phyloP scores from a whole-genome alignment of 192 early-diverging fungal species.

The Linnemannia hyalina region DNA sequence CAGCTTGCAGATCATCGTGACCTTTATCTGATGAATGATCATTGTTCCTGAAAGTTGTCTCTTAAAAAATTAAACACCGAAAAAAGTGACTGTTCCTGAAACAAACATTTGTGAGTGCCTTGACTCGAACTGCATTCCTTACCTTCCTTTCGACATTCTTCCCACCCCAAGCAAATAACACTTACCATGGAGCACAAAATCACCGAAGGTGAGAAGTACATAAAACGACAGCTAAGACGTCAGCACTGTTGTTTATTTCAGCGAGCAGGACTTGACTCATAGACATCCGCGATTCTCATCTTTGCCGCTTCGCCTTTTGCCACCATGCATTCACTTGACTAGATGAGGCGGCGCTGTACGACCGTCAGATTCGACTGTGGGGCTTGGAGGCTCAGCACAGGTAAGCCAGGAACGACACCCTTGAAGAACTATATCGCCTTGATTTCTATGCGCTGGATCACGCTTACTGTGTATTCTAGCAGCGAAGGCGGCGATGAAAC shows the following conservation, averaged over 20 bases:
- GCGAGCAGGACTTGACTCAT: neutral
- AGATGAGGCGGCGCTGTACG: constrained; percentile 95
- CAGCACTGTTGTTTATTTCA: neutral
- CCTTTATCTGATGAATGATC: constrained; percentile 8
- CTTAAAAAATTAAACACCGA: neutral
- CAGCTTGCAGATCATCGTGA: constrained; percentile 37
- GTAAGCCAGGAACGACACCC: constrained; percentile 51
- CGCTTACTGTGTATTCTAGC: neutral
- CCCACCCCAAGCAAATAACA: neutral
- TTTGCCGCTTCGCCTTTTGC: neutral
- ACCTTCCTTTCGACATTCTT: neutral
- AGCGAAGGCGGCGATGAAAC: neutral
- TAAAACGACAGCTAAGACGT: neutral
- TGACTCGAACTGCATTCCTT: neutral
- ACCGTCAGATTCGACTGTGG: constrained; percentile 98
- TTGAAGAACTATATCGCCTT: neutral
- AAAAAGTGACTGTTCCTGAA: constrained; percentile 19
- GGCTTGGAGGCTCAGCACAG: constrained; percentile 92
- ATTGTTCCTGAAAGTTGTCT: neutral
- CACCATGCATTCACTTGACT: neutral
- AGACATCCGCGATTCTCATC: neutral
- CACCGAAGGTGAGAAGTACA: constrained; percentile 27
- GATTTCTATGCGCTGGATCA: neutral
- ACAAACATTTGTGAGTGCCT: neutral
- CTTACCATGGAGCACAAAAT: constrained; percentile 30